Evolutionary conservation across 768 basidiomycete genomes (phyloP).

Genomic region (Leccinum sublutescens): DNA sequence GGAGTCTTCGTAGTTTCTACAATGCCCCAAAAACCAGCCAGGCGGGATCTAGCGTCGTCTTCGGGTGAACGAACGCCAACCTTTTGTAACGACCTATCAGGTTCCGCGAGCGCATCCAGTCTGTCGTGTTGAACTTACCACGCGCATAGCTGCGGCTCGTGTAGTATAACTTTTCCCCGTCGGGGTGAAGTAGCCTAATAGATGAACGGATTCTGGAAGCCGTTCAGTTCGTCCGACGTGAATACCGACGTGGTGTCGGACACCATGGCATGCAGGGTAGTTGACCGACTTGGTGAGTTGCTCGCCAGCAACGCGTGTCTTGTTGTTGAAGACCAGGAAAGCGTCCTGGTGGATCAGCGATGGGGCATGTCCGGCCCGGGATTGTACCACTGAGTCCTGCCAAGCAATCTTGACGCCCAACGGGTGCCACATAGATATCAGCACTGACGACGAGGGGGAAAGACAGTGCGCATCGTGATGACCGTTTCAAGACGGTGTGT

Average conservation of each 20-base stretch:
- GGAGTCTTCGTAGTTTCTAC: too few relatives aligned
- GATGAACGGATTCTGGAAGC: slow-evolving; percentile 37
- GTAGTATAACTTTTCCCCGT: slow-evolving; percentile 56
- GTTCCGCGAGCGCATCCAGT: background rate
- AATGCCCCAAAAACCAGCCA: too few relatives aligned
- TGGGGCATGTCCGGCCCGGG: slow-evolving; percentile 61
- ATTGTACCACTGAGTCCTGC: slow-evolving; percentile 59
- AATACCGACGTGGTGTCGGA: slow-evolving; percentile 56
- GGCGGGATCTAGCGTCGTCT: too few relatives aligned
- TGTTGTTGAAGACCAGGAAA: slow-evolving; percentile 39
- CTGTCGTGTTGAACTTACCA: slow-evolving; percentile 45
- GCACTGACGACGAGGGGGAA: slow-evolving; percentile 51
- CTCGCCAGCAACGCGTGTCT: slow-evolving; percentile 50
- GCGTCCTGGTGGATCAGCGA: slow-evolving; percentile 43
- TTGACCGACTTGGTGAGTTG: slow-evolving; percentile 47
- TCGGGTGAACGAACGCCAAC: slow-evolving; percentile 34
- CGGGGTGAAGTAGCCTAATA: slow-evolving; percentile 41
- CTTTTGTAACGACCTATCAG: slow-evolving; percentile 28
- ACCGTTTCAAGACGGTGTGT: slow-evolving; percentile 20
- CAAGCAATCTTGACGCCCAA: slow-evolving; percentile 45
- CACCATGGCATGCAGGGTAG: slow-evolving; percentile 64
- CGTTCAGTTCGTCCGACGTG: slow-evolving; percentile 56
- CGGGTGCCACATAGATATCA: slow-evolving; percentile 36
- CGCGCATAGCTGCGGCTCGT: slow-evolving; percentile 72
- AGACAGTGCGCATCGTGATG: slow-evolving; percentile 50